phyloP scores from a whole-genome alignment of 2,329 filamentous ascomycete species.

The Trichoderma guizhouense region DNA sequence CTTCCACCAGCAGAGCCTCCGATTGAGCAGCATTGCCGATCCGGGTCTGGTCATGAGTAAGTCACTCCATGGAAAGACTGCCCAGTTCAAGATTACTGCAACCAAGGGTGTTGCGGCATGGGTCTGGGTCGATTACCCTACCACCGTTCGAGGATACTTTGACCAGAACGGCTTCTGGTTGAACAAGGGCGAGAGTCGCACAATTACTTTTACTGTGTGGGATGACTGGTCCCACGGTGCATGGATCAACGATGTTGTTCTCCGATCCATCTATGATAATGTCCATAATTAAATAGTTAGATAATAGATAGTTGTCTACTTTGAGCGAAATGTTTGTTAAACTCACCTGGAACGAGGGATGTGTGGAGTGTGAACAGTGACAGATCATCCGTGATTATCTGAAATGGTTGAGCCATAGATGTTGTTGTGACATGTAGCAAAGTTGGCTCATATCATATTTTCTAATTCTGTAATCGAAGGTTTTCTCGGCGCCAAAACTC shows the following conservation, averaged over 20 bases:
- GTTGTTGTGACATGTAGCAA: neutral
- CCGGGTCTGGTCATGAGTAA: slow-evolving; percentile 15
- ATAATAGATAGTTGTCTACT: neutral
- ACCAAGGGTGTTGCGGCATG: slow-evolving; percentile 20
- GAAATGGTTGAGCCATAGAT: neutral
- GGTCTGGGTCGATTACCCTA: slow-evolving; percentile 20
- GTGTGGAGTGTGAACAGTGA: too few relatives aligned
- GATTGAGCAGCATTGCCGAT: slow-evolving; percentile 16
- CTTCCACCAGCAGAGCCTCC: slow-evolving; percentile 19
- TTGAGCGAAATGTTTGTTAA: neutral
- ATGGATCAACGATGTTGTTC: neutral
- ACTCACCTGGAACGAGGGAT: neutral
- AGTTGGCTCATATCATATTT: neutral
- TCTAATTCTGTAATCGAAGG: neutral
- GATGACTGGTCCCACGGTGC: neutral
- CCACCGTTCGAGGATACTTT: slow-evolving; percentile 18
- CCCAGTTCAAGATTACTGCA: slow-evolving; percentile 18
- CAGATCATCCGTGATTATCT: neutral
- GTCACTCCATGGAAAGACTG: neutral
- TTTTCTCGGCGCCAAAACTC: neutral
- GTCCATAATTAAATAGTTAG: neutral
- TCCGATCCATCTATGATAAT: slow-evolving; percentile 4
- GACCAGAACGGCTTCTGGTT: slow-evolving; percentile 22
- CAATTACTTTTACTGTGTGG: slow-evolving; percentile 16
- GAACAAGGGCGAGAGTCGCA: slow-evolving; percentile 17